Evolutionary conservation across 306 rosid genomes (phyloP), one percentile per base, ranked within the genome.

Genomic region (Elaeagnus macrophylla): DNA sequence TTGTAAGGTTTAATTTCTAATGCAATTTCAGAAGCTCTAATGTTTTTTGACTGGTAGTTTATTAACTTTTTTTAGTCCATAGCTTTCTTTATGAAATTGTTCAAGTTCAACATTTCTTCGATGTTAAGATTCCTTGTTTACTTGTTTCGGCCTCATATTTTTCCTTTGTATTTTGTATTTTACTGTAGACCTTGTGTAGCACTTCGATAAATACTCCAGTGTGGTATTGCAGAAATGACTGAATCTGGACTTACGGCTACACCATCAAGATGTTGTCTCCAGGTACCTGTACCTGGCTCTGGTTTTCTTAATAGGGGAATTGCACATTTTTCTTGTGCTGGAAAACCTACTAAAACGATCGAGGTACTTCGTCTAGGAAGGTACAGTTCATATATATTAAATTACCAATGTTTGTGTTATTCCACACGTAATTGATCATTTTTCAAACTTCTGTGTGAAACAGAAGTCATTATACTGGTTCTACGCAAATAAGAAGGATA

Each of bases 211-310:
- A 12, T 19, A 65, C 39, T 5, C 32, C 35, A 8, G 51, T 10
- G 32, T 32, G 25, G 54, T 18, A 1, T 46, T 11, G 18, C 12
- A 8, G 65, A 20, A 59, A 91, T 86, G 96, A 49, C 72, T 55
- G 56, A 70, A 12, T 75, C 79, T 44, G 93, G 96, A 51, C 60
- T 87, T 70, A 71, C 79, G 49, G 77, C 70, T 32, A 62, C 70
- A 46, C 79, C 94, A 38, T 76, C 87, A 59, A 82, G 78, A 72
- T 80, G 84, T 66, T 64, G 62, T 68, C 62, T 73, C 62, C 79
- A 48, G 40, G 67, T 69, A 42, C 82, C 93, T 38, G 44, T 59
- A 39, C 53, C 58, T 64, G 58, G 51, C 32, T 19, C 64, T 6
- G 61, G 73, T 53, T 72, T 64, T 6, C 78, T 9, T 14, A 7